Conservation (phyloP, 2,329 filamentous ascomycete genomes). For the Talaromyces pinophilus region DNA sequence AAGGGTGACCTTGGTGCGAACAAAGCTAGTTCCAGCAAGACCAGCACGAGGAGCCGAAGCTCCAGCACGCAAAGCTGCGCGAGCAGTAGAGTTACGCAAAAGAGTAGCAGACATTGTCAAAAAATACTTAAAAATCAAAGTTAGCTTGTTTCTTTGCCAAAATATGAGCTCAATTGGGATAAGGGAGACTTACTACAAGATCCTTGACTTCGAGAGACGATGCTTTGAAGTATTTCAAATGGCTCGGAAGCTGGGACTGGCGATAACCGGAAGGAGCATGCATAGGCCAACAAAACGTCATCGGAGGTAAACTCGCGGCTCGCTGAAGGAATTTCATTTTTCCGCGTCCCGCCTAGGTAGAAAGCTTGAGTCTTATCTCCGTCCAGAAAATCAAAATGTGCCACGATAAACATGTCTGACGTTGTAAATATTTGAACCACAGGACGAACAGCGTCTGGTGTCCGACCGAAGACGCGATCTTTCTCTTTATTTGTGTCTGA, state of each 20-base stretch:
- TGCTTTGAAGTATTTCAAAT: neutral
- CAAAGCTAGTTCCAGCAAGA: slow-evolving; percentile 72
- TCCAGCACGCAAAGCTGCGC: slow-evolving; percentile 69
- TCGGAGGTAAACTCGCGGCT: slow-evolving; percentile 6
- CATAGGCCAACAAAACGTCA: slow-evolving; percentile 24
- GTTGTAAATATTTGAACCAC: neutral
- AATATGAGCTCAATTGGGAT: neutral
- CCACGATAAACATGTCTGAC: slow-evolving; percentile 8
- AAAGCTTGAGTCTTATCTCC: slow-evolving; percentile 3
- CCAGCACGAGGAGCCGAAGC: slow-evolving; percentile 56
- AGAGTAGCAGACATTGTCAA: slow-evolving; percentile 71
- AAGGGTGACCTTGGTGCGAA: slow-evolving; percentile 86
- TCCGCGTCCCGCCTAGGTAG: slow-evolving; percentile 6
- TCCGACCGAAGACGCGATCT: neutral
- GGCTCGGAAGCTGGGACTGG: neutral
- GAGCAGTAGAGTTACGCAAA: slow-evolving; percentile 69
- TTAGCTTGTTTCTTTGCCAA: neutral
- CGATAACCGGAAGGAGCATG: slow-evolving; percentile 6
- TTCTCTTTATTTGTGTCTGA: neutral
- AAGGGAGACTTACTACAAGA: neutral
- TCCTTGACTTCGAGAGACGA: neutral
- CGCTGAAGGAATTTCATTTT: slow-evolving; percentile 7
- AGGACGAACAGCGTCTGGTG: neutral
- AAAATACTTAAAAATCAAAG: neutral
- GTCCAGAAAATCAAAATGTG: slow-evolving; percentile 2